Evolutionary conservation across 2,329 filamentous ascomycete species (phyloP).

Genomic region (Aspergillus sergii): DNA sequence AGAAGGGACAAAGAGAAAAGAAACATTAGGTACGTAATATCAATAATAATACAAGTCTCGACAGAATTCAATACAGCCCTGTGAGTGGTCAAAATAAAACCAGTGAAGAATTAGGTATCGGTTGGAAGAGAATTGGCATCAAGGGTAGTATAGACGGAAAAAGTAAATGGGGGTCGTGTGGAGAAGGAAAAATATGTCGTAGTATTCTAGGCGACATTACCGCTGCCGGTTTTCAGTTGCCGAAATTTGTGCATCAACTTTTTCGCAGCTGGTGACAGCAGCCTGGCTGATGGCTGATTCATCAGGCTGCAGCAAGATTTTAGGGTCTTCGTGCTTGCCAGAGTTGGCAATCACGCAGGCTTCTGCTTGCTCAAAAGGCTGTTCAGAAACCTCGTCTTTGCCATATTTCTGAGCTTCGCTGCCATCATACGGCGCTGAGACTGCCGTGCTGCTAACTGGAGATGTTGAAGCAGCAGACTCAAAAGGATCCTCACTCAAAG

Average conservation of each 20-base stretch:
- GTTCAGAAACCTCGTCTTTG: conserved; percentile 9
- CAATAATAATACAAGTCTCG: conserved; percentile 23
- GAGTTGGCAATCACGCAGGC: background rate
- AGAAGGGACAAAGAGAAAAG: conserved; percentile 10
- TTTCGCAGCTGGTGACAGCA: conserved; percentile 4
- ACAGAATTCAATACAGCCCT: background rate
- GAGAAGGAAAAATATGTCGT: conserved; percentile 1
- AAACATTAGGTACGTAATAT: conserved; percentile 18
- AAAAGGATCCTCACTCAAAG: conserved; percentile 15
- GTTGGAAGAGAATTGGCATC: background rate
- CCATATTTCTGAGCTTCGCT: background rate
- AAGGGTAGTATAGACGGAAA: background rate
- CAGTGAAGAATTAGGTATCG: conserved; percentile 7
- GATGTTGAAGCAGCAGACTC: conserved; percentile 16
- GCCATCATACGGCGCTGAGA: conserved; percentile 8
- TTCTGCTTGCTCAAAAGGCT: conserved; percentile 2
- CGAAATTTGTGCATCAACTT: background rate
- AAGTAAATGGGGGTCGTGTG: background rate
- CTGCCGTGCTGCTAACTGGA: conserved; percentile 14
- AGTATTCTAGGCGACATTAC: background rate
- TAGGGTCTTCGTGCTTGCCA: conserved; percentile 2
- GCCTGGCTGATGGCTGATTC: conserved; percentile 6
- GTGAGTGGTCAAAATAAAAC: background rate
- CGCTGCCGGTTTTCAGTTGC: background rate
- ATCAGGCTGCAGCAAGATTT: conserved; percentile 6